Evolutionary conservation across 768 basidiomycete species (phyloP).

Genomic region (Leccinellum luteum): DNA sequence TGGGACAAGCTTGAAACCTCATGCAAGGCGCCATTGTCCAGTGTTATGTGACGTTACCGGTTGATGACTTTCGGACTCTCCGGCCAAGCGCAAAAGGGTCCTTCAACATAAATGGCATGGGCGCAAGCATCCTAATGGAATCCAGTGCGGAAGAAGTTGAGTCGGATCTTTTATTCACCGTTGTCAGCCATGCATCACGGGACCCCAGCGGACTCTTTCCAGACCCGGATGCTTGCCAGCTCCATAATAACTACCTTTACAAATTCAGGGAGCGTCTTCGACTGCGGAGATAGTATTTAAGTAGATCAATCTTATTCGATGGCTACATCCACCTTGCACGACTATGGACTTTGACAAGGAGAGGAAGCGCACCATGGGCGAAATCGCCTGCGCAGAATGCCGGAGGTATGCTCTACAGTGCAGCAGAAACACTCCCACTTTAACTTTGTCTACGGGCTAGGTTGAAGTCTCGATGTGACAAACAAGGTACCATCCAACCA

Average conservation of each 20-base stretch:
- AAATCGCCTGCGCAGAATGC: slow-evolving; percentile 34
- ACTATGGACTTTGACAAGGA: slow-evolving; percentile 21
- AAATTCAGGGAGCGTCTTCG: neutral
- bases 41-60: no score
- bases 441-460: slow-evolving; percentile 6
- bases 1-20: no score
- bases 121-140: no score
- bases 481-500: slow-evolving; percentile 11
- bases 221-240: neutral
- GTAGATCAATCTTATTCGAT: neutral
- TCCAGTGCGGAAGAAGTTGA: neutral
- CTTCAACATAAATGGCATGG: neutral
- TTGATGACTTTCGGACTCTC: no score
- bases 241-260: neutral
- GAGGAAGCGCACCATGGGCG: slow-evolving; percentile 22
- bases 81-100: neutral
- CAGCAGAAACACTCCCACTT: neutral
- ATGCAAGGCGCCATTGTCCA: no score
- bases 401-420: slow-evolving; percentile 19
- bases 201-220: neutral
- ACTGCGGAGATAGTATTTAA: slow-evolving; percentile 9
- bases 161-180: neutral
- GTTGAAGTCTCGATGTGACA: slow-evolving; percentile 29
- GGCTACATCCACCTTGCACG: neutral
- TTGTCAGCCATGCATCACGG: neutral